Conservation (phyloP, 2,329 filamentous ascomycete species). For the Alternaria brassicicola region DNA sequence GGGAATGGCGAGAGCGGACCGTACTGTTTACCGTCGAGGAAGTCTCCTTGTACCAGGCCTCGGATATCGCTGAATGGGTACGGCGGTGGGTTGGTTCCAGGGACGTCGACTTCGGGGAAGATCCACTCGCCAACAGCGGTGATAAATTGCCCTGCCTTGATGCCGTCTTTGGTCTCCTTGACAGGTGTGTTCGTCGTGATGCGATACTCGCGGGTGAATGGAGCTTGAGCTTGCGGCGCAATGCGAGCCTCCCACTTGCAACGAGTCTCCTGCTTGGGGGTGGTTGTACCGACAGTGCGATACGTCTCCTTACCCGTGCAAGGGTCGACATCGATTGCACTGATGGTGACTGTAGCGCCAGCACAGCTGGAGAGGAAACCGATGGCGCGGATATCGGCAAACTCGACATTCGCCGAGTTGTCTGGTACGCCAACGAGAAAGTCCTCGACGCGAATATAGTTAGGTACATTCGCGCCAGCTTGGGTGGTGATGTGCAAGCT, state of each 20-base stretch:
- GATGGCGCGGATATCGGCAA: slow-evolving; percentile 44
- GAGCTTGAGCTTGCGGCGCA: slow-evolving; percentile 28
- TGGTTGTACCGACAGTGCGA: slow-evolving; percentile 45
- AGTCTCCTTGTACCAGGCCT: slow-evolving; percentile 42
- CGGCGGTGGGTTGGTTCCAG: slow-evolving; percentile 45
- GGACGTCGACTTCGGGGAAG: slow-evolving; percentile 50
- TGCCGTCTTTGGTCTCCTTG: slow-evolving; percentile 47
- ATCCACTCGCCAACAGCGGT: slow-evolving; percentile 54
- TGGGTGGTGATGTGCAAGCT: slow-evolving; percentile 51
- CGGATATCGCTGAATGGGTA: slow-evolving; percentile 43
- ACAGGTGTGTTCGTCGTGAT: slow-evolving; percentile 45
- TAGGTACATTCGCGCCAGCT: slow-evolving; percentile 34
- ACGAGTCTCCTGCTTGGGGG: slow-evolving; percentile 40
- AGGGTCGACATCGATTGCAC: slow-evolving; percentile 51
- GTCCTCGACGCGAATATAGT: slow-evolving; percentile 53
- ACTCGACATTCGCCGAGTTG: slow-evolving; percentile 42
- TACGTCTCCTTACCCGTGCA: slow-evolving; percentile 51
- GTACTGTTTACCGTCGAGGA: slow-evolving; percentile 41
- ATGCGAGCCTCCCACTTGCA: slow-evolving; percentile 52
- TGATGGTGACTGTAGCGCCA: slow-evolving; percentile 43
- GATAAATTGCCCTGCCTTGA: slow-evolving; percentile 52
- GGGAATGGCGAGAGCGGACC: slow-evolving; percentile 50
- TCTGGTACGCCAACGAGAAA: slow-evolving; percentile 51
- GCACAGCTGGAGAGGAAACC: slow-evolving; percentile 50
- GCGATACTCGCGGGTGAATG: slow-evolving; percentile 53